A percentile compares a stretch with the other conserved stretches of the same genome.
Evolutionary conservation across 2,329 filamentous ascomycete genomes (phyloP).

Genomic region (Trichoderma citrinoviride): DNA sequence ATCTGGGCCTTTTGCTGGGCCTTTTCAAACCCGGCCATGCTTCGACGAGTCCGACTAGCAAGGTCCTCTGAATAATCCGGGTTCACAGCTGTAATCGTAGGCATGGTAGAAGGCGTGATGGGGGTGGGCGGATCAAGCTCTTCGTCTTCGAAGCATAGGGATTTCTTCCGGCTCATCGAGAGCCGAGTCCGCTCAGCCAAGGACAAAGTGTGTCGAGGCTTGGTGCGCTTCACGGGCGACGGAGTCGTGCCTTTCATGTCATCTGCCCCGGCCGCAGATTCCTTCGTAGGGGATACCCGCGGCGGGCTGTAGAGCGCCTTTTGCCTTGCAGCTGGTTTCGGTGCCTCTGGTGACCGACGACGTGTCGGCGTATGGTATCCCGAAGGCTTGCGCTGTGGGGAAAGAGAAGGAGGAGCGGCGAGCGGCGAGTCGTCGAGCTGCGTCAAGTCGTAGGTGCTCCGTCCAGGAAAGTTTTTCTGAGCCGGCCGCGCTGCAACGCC

Average conservation of each 20-base stretch:
- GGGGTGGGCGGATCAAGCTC: conserved; percentile 30
- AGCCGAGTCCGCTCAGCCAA: conserved; percentile 77
- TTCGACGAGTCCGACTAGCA: conserved; percentile 55
- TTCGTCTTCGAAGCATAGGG: conserved; percentile 34
- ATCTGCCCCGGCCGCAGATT: conserved; percentile 38
- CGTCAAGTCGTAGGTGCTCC: conserved; percentile 21
- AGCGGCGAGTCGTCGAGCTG: conserved; percentile 20
- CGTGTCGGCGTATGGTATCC: background rate
- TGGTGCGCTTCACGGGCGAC: conserved; percentile 51
- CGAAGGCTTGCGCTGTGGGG: background rate
- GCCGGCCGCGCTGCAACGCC: background rate
- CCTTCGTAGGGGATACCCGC: conserved; percentile 44
- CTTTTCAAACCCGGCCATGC: conserved; percentile 62
- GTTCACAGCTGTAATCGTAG: conserved; percentile 25
- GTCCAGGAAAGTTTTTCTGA: conserved; percentile 20
- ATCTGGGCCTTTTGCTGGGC: conserved; percentile 59
- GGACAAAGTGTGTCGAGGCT: conserved; percentile 55
- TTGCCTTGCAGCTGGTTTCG: background rate
- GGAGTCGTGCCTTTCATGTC: conserved; percentile 51
- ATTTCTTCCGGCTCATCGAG: conserved; percentile 67
- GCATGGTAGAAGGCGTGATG: conserved; percentile 19
- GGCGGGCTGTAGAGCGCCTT: background rate
- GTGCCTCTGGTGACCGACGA: background rate
- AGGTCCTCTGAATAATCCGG: conserved; percentile 48
- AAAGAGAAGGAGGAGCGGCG: conserved; percentile 2